Percentiles rank a stretch among this genome's conserved stretches.
phyloP scores from a whole-genome alignment of 768 basidiomycete species.

The Lentinula detonsa region DNA sequence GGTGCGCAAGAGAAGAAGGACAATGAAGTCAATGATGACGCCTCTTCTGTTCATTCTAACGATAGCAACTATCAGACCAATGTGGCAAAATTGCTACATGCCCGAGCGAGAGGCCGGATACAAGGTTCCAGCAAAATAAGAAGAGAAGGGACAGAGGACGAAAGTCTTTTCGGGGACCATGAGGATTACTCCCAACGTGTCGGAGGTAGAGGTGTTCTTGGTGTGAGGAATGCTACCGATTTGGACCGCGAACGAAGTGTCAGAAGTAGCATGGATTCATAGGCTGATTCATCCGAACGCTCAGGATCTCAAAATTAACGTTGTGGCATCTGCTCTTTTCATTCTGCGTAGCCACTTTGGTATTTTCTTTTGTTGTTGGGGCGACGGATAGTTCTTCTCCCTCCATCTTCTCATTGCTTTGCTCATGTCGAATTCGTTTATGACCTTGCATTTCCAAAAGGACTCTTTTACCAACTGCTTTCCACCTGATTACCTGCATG shows the following conservation, averaged over 20 bases:
- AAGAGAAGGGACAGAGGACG: background rate
- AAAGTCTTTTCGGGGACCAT: conserved; percentile 3
- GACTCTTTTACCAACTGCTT: background rate
- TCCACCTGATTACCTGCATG: background rate
- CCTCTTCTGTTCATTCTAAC: conserved; percentile 1
- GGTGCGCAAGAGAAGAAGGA: background rate
- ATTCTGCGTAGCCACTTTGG: background rate
- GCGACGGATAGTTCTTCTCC: background rate
- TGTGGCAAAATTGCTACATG: background rate
- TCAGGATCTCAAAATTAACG: background rate
- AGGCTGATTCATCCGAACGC: background rate
- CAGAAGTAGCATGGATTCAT: conserved; percentile 3
- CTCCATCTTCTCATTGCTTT: background rate
- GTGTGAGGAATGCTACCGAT: background rate
- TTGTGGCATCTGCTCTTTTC: background rate
- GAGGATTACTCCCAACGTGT: conserved; percentile 2
- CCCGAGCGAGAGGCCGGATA: background rate
- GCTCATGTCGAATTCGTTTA: background rate
- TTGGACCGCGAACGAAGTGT: background rate
- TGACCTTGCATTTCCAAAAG: background rate
- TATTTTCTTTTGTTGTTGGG: background rate
- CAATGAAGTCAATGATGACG: background rate
- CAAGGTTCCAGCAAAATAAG: background rate
- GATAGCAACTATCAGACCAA: background rate
- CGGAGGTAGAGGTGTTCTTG: background rate